These are phyloP conservation scores for Pichia cabralensis DNA, from an alignment of 805 yeast species.

Conservation along the genomic window DNA sequence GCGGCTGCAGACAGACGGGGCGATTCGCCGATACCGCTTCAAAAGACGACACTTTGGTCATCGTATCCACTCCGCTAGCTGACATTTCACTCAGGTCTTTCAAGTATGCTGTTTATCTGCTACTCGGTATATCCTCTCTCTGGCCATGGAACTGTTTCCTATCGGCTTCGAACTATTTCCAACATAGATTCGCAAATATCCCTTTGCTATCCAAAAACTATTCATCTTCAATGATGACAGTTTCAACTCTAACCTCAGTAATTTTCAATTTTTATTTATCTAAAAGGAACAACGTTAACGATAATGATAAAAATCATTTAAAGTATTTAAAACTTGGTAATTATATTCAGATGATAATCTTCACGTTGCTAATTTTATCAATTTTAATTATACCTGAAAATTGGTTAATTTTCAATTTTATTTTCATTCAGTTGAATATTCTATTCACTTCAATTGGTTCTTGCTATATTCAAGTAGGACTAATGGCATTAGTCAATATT, in stretches of 20 bases:
- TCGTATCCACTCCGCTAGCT: too few relatives aligned
- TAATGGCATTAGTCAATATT: conserved; percentile 76
- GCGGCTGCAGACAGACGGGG: too few relatives aligned
- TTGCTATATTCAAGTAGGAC: conserved; percentile 80
- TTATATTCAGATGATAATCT: conserved; percentile 43
- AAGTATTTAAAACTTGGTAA: conserved; percentile 54
- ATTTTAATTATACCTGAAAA: conserved; percentile 27
- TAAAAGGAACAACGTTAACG: conserved; percentile 54
- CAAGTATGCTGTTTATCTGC: conserved; percentile 50
- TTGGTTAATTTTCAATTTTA: conserved; percentile 33
- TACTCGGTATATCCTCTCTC: conserved; percentile 67
- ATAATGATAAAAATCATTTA: conserved; percentile 47
- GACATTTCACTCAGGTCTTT: conserved; percentile 15
- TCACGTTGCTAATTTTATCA: conserved; percentile 46
- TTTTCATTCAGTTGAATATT: conserved; percentile 52
- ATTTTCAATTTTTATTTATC: conserved; percentile 52
- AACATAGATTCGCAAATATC: conserved; percentile 43
- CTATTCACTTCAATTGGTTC: conserved; percentile 63
- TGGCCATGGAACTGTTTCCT: conserved; percentile 98
- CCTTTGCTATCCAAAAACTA: conserved; percentile 47
- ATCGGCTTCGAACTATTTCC: conserved; percentile 76
- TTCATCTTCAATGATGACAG: conserved; percentile 82
- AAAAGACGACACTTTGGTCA: too few relatives aligned
- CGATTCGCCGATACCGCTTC: too few relatives aligned
- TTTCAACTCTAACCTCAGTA: conserved; percentile 63